Evolutionary conservation across 495 filamentous ascomycete species (phyloP), one percentile per base, ranked within the genome.

Genomic region (Podospora comata): DNA sequence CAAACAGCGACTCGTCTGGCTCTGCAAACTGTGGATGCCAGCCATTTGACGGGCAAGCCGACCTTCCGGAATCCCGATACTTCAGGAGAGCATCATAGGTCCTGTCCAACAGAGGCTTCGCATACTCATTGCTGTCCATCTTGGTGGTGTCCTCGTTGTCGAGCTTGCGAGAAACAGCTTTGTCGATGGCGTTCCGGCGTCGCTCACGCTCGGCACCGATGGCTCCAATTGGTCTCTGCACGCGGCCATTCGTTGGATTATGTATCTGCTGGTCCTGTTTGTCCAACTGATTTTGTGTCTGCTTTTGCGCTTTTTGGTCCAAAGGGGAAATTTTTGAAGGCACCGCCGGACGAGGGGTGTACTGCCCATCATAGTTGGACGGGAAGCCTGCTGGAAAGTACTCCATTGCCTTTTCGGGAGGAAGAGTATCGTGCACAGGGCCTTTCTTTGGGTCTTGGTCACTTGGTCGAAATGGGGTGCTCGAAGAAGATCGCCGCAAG

Each of bases 81-180:
- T 58, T 65, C 55, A 79, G 63, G 16, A 84, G 60, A 2, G 76
- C 75, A 54, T 75, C 76, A 57, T 79, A 80, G 0, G 70, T 61
- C 72, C 80, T 73, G n/a, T 73, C 76, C 1, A 85, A 55, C n/a
- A 83, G 62, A 13, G 79, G 79, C 18, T 72, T 69, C 1, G 75
- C 74, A 60, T 78, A 74, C 55, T 79, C 75, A 2, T 53, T 66
- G 1, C 71, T 66, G 2, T 76, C 68, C 65, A 78, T 81, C 1
- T 57, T 58, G n/a, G 75, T 70, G 19, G 76, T 76, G 20, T 84
- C 76, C 1, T 77, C 72, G 11, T 75, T 59, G 9, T 32, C 74
- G 53, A 73, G 19, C 20, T n/a, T 16, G 0, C 54, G 66, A 2
- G 67, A 57, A 64, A 69, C 62, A 4, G 70, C 15, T 6, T 34